These are phyloP conservation scores for Pseudopediastrum boryanum DNA, from an alignment of 139 green algal genomes.

Conservation along the genomic window DNA sequence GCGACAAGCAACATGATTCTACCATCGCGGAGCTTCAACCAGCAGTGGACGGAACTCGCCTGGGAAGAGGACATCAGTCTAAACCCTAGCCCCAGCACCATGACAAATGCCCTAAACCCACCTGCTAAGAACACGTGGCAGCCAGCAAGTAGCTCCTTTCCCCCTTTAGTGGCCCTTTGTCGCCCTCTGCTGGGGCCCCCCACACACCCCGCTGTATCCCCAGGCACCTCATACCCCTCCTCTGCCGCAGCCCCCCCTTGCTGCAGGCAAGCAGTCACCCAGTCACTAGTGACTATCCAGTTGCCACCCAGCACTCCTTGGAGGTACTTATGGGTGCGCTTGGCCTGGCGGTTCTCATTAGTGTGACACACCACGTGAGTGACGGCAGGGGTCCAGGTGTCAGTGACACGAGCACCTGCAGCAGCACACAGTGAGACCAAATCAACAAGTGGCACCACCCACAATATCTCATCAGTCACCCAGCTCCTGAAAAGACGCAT, in stretches of 20 bases:
- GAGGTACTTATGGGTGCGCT: constrained; percentile 55
- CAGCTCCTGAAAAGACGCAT: no score
- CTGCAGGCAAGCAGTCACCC: constrained; percentile 29
- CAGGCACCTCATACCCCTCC: constrained; percentile 16
- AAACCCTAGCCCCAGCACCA: not conserved
- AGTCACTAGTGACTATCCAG: constrained; percentile 25
- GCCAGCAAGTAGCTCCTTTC: constrained; percentile 24
- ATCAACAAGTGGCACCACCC: no score
- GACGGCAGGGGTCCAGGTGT: constrained; percentile 15
- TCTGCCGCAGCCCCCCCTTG: constrained; percentile 22
- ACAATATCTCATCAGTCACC: no score
- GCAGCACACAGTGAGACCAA: not conserved
- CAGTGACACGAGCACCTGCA: constrained; percentile 38
- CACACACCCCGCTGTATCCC: constrained; percentile 5
- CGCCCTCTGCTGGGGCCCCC: constrained; percentile 21
- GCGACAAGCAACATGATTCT: not conserved
- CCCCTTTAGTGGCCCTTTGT: not conserved
- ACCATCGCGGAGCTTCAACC: not conserved
- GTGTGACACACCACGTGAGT: constrained; percentile 51
- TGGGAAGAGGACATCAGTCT: no score
- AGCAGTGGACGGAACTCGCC: no score
- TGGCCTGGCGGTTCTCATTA: constrained; percentile 34
- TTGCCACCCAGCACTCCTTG: constrained; percentile 21
- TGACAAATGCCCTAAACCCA: not conserved
- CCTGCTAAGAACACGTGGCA: constrained; percentile 15